phyloP scores from a whole-genome alignment of 148 eudicot genomes.

The Cornus controversa region DNA sequence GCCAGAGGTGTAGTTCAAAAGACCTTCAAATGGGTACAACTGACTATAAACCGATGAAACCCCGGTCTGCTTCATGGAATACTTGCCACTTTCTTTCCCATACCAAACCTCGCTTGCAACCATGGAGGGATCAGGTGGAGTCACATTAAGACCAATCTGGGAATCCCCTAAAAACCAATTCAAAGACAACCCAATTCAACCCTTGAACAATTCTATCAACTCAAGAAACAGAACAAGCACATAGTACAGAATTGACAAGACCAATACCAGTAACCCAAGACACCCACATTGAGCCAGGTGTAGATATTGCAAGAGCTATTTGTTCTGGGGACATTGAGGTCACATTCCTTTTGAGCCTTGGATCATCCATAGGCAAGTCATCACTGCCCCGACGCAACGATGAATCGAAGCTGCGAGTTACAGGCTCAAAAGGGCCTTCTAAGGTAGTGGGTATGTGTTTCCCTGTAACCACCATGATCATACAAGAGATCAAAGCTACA shows the following conservation, averaged over 20 bases:
- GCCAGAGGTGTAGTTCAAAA: conserved; percentile 86
- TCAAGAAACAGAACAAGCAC: background rate
- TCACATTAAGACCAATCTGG: conserved; percentile 79
- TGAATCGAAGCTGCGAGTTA: conserved; percentile 64
- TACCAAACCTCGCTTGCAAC: conserved; percentile 93
- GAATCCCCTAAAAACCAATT: conserved; percentile 58
- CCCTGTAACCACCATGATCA: conserved; percentile 9
- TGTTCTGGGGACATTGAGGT: conserved; percentile 73
- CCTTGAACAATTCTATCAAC: background rate
- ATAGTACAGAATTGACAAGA: background rate
- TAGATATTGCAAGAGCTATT: conserved; percentile 72
- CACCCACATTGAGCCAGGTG: conserved; percentile 73
- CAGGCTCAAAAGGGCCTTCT: conserved; percentile 81
- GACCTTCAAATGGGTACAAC: conserved; percentile 74
- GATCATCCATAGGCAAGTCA: conserved; percentile 69
- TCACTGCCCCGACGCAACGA: conserved; percentile 70
- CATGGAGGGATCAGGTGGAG: conserved; percentile 62
- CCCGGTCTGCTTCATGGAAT: conserved; percentile 51
- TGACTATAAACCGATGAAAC: conserved; percentile 70
- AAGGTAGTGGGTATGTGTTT: conserved; percentile 70
- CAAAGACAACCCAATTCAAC: conserved; percentile 12
- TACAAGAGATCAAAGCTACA: conserved; percentile 3
- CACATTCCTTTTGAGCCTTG: conserved; percentile 61
- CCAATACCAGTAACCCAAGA: conserved; percentile 89
- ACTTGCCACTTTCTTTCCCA: conserved; percentile 69